phyloP scores from a whole-genome alignment of 768 basidiomycete species.

The Phlebiopsis gigantea region DNA sequence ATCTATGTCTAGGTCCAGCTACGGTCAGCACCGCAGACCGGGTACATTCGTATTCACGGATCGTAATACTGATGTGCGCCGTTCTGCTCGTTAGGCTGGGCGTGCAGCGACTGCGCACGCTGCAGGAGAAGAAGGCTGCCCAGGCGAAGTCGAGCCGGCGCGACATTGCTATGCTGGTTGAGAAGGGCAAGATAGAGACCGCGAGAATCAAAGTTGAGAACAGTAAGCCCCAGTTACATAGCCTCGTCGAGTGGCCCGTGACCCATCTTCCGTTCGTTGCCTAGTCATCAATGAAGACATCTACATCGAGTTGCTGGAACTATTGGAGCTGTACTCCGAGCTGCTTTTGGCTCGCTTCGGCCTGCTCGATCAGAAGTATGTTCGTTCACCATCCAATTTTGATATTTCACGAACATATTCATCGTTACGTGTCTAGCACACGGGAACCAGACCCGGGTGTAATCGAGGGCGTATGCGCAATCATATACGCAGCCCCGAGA shows the following conservation, averaged over 20 bases:
- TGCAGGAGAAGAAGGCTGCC: slow-evolving; percentile 91
- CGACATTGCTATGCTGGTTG: slow-evolving; percentile 77
- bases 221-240: slow-evolving; percentile 40
- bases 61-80: background rate
- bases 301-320: slow-evolving; percentile 81
- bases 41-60: background rate
- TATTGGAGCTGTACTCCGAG: slow-evolving; percentile 93
- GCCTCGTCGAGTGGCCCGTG: background rate
- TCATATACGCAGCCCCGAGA: slow-evolving; percentile 88
- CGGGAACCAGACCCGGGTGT: slow-evolving; percentile 86
- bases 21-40: slow-evolving; percentile 27
- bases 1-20: slow-evolving; percentile 37
- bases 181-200: slow-evolving; percentile 77
- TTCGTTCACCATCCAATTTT: slow-evolving; percentile 4
- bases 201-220: slow-evolving; percentile 84
- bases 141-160: slow-evolving; percentile 68
- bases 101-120: slow-evolving; percentile 76
- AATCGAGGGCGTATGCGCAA: slow-evolving; percentile 78
- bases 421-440: slow-evolving; percentile 36
- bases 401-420: background rate
- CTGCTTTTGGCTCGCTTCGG: slow-evolving; percentile 90
- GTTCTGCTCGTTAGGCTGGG: slow-evolving; percentile 55
- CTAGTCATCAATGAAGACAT: slow-evolving; percentile 82
- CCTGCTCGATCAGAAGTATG: slow-evolving; percentile 83
- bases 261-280: background rate